phyloP scores from a whole-genome alignment of 495 filamentous ascomycete genomes.

The Neurospora discreta region DNA sequence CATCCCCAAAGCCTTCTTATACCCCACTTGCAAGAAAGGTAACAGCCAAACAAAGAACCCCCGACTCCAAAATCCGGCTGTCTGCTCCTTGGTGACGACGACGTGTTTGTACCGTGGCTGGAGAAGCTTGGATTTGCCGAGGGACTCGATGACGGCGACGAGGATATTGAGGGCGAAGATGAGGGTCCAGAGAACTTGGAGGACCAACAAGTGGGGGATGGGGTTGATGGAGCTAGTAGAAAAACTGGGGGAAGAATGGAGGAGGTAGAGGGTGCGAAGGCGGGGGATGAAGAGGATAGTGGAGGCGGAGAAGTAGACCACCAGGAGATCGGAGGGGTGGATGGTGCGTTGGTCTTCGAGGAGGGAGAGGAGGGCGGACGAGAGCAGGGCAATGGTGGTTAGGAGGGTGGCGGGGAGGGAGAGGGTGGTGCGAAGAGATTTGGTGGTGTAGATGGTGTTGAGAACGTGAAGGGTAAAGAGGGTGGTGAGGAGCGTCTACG shows the following conservation, averaged over 20 bases:
- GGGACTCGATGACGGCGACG: constrained; percentile 17
- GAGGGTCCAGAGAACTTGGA: constrained; percentile 4
- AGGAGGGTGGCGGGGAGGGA: constrained; percentile 13
- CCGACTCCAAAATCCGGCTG: constrained; percentile 19
- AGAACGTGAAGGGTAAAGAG: constrained; percentile 21
- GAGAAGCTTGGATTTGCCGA: constrained; percentile 13
- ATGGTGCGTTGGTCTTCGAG: constrained; percentile 26
- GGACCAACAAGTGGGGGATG: not conserved
- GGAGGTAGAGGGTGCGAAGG: constrained; percentile 23
- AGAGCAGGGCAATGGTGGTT: constrained; percentile 1
- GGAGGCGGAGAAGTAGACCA: constrained; percentile 22
- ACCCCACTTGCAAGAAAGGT: constrained; percentile 20
- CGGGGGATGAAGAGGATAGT: constrained; percentile 15
- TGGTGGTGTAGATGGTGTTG: constrained; percentile 10
- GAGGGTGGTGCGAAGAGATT: constrained; percentile 1
- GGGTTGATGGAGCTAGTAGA: not conserved
- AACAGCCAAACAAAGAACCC: constrained; percentile 26
- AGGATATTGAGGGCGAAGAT: not conserved
- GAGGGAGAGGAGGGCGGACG: constrained; percentile 15
- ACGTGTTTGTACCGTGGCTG: constrained; percentile 9
- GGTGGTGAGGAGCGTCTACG: not conserved
- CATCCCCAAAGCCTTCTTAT: constrained; percentile 13
- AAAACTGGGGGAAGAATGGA: not conserved
- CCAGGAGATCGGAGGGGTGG: constrained; percentile 21
- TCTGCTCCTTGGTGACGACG: constrained; percentile 14